Evolutionary conservation across 306 rosid genomes (phyloP).

Genomic region (Glycine soja): DNA sequence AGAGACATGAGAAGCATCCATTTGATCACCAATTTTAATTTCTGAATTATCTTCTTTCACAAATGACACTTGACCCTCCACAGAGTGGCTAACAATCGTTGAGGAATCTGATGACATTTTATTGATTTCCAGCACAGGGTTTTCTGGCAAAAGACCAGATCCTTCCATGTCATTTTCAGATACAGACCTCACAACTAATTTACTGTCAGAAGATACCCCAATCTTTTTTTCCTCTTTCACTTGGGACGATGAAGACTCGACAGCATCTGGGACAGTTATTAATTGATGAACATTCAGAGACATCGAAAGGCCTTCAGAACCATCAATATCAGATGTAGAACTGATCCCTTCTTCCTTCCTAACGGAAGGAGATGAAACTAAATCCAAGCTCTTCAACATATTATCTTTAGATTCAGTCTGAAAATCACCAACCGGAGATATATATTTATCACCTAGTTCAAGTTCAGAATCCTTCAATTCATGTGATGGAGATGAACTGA

Average conservation of each 20-base stretch:
- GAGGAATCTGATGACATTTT: conserved; percentile 8
- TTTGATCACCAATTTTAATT: conserved; percentile 44
- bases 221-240: conserved; percentile 44
- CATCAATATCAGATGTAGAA: conserved; percentile 33
- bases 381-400: conserved; percentile 14
- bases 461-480: conserved; percentile 34
- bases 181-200: conserved; percentile 21
- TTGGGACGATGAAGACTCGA: conserved; percentile 26
- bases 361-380: conserved; percentile 36
- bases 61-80: conserved; percentile 36
- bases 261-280: conserved; percentile 24
- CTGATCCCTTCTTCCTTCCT: conserved; percentile 32
- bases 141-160: background rate
- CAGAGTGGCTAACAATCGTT: conserved; percentile 16
- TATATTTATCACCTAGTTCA: conserved; percentile 15
- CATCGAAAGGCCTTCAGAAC: conserved; percentile 11
- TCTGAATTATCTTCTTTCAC: conserved; percentile 26
- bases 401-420: conserved; percentile 31
- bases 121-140: conserved; percentile 32
- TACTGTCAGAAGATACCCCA: conserved; percentile 34
- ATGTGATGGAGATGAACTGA: conserved; percentile 18
- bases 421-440: conserved; percentile 14
- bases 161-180: conserved; percentile 36
- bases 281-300: conserved; percentile 30
- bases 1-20: conserved; percentile 33